phyloP scores from a whole-genome alignment of 2,329 filamentous ascomycete genomes.

The Aspergillus neoniger region DNA sequence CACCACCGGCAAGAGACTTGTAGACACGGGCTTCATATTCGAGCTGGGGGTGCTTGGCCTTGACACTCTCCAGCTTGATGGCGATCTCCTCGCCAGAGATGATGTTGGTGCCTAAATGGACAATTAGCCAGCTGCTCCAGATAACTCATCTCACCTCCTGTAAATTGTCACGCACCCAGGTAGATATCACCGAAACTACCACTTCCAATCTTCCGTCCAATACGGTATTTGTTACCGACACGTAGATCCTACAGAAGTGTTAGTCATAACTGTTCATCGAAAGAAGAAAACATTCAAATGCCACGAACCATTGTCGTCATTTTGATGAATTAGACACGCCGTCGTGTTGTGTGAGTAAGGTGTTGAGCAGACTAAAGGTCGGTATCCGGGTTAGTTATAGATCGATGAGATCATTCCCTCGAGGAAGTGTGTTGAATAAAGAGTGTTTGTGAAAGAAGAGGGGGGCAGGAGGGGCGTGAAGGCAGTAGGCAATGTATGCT shows the following conservation, averaged over 20 bases:
- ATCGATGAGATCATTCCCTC: not conserved
- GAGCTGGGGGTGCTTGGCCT: slow-evolving; percentile 98
- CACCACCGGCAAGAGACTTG: slow-evolving; percentile 86
- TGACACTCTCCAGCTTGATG: slow-evolving; percentile 99
- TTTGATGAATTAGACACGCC: slow-evolving; percentile 31
- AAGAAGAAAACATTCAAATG: not conserved
- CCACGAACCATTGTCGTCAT: slow-evolving; percentile 44
- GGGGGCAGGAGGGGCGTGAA: not conserved
- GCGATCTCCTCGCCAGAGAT: slow-evolving; percentile 99
- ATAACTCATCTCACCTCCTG: not conserved
- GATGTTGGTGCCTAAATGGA: slow-evolving; percentile 84
- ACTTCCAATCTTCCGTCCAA: slow-evolving; percentile 98
- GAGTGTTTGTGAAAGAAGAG: not conserved
- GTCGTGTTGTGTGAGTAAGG: slow-evolving; percentile 29
- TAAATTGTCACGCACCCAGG: slow-evolving; percentile 60
- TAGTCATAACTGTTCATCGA: not conserved
- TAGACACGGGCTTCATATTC: slow-evolving; percentile 96
- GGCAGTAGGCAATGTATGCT: not conserved
- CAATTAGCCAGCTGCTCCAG: slow-evolving; percentile 15
- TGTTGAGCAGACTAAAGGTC: slow-evolving; percentile 15
- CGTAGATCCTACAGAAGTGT: slow-evolving; percentile 78
- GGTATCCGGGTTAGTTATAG: not conserved
- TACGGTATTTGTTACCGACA: slow-evolving; percentile 99
- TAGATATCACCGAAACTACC: slow-evolving; percentile 99
- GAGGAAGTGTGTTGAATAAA: not conserved